phyloP scores from a whole-genome alignment of 2,329 filamentous ascomycete species.

The Shiraia sp. region DNA sequence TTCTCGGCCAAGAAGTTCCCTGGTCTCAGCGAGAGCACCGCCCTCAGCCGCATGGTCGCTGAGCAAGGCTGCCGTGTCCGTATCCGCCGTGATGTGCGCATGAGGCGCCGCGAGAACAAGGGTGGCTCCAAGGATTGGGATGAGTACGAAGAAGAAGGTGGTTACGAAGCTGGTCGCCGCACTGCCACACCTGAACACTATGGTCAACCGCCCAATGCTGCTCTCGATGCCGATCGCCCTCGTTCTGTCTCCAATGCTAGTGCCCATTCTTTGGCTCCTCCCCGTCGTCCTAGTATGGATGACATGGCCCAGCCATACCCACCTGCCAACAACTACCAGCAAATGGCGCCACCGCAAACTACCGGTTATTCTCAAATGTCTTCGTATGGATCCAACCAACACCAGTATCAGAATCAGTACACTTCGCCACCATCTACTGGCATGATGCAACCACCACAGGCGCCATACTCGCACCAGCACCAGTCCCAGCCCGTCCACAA shows the following conservation, averaged over 20 bases:
- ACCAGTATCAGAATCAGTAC: slow-evolving; percentile 41
- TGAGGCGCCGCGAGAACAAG: slow-evolving; percentile 82
- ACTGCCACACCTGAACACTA: slow-evolving; percentile 57
- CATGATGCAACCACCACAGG: slow-evolving; percentile 46
- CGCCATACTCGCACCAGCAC: slow-evolving; percentile 36
- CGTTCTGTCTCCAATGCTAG: slow-evolving; percentile 66
- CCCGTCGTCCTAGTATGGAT: slow-evolving; percentile 51
- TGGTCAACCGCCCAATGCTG: slow-evolving; percentile 43
- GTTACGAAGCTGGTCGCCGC: slow-evolving; percentile 53
- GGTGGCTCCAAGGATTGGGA: slow-evolving; percentile 65
- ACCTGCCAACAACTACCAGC: slow-evolving; percentile 39
- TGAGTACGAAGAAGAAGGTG: slow-evolving; percentile 61
- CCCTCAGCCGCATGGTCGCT: slow-evolving; percentile 84
- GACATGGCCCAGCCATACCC: slow-evolving; percentile 50
- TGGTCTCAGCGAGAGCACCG: slow-evolving; percentile 85
- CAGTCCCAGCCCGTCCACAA: slow-evolving; percentile 28
- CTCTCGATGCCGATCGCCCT: slow-evolving; percentile 54
- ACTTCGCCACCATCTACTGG: slow-evolving; percentile 35
- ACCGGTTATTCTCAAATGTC: slow-evolving; percentile 44
- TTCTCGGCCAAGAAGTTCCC: slow-evolving; percentile 99
- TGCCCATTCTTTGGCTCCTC: slow-evolving; percentile 40
- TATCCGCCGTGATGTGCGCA: slow-evolving; percentile 90
- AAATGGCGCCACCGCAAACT: slow-evolving; percentile 48
- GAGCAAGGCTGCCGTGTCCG: slow-evolving; percentile 97
- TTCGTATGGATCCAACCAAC: slow-evolving; percentile 41